Conservation (phyloP, 768 basidiomycete genomes). For the Favolaschia claudopus region DNA sequence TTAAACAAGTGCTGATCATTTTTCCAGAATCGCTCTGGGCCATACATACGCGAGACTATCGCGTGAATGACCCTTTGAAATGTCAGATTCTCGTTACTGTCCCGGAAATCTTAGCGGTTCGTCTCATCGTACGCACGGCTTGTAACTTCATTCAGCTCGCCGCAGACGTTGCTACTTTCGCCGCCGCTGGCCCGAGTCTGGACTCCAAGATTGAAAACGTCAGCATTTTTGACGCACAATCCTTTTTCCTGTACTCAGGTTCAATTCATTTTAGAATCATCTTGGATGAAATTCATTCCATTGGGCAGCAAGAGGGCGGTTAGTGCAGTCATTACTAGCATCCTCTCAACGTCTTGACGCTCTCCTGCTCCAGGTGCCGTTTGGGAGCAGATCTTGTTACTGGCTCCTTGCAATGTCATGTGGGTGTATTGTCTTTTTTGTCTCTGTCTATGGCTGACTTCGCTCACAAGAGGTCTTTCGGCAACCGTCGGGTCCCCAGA, state of each 20-base stretch:
- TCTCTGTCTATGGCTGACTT: neutral
- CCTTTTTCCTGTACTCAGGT: slow-evolving; percentile 1
- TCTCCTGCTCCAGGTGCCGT: no score
- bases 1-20: neutral
- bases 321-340: no score
- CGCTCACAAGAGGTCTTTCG: slow-evolving; percentile 63
- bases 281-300: slow-evolving; percentile 72
- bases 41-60: slow-evolving; percentile 70
- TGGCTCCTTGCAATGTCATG: slow-evolving; percentile 79
- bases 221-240: slow-evolving; percentile 9
- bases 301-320: slow-evolving; percentile 76
- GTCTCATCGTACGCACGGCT: neutral
- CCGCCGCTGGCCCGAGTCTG: slow-evolving; percentile 67
- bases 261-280: slow-evolving; percentile 60
- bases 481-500: slow-evolving; percentile 76
- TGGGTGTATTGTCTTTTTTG: slow-evolving; percentile 40
- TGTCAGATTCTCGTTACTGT: slow-evolving; percentile 81
- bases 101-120: slow-evolving; percentile 72
- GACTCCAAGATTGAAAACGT: slow-evolving; percentile 71
- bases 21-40: slow-evolving; percentile 65
- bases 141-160: neutral
- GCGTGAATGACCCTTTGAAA: slow-evolving; percentile 66
- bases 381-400: slow-evolving; percentile 78
- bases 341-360: no score
- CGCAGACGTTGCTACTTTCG: slow-evolving; percentile 61